A percentile compares a stretch with the other conserved stretches of the same genome.
Conservation (phyloP, 2,329 filamentous ascomycete species). For the Ceratocystis variospora region DNA sequence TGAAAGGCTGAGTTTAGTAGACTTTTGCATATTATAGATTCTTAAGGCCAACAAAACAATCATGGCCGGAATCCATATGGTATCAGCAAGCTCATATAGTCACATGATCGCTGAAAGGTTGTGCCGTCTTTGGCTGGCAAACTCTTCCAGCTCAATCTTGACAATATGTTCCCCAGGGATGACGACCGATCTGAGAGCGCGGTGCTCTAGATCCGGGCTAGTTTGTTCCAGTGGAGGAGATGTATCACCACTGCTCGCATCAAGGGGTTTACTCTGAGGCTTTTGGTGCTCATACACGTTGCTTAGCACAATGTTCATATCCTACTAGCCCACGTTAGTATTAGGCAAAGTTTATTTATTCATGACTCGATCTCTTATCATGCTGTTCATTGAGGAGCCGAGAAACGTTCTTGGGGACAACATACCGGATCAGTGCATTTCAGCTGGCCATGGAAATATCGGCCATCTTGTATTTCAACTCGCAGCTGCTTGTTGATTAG, state of each 20-base stretch:
- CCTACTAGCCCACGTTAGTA: slow-evolving; percentile 36
- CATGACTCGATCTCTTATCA: not conserved
- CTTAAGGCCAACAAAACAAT: not conserved
- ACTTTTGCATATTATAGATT: not conserved
- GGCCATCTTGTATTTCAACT: slow-evolving; percentile 65
- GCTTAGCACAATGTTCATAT: slow-evolving; percentile 75
- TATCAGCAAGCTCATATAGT: slow-evolving; percentile 10
- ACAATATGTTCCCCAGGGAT: slow-evolving; percentile 75
- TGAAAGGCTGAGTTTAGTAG: not conserved
- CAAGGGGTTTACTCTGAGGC: slow-evolving; percentile 21
- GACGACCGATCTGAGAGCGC: slow-evolving; percentile 80
- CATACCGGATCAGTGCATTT: slow-evolving; percentile 87
- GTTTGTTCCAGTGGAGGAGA: not conserved
- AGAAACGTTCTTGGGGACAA: slow-evolving; percentile 20
- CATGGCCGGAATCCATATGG: not conserved
- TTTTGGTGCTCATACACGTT: slow-evolving; percentile 69
- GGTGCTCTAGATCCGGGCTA: slow-evolving; percentile 19
- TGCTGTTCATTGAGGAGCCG: not conserved
- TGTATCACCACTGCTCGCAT: not conserved
- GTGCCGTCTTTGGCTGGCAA: slow-evolving; percentile 38
- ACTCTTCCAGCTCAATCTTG: slow-evolving; percentile 79
- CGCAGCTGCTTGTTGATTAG: slow-evolving; percentile 69
- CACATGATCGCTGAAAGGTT: slow-evolving; percentile 8
- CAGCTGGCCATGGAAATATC: slow-evolving; percentile 79
- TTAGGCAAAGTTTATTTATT: not conserved